Conservation (phyloP, 2,329 filamentous ascomycete genomes). For the Sclerotinia glacialis region DNA sequence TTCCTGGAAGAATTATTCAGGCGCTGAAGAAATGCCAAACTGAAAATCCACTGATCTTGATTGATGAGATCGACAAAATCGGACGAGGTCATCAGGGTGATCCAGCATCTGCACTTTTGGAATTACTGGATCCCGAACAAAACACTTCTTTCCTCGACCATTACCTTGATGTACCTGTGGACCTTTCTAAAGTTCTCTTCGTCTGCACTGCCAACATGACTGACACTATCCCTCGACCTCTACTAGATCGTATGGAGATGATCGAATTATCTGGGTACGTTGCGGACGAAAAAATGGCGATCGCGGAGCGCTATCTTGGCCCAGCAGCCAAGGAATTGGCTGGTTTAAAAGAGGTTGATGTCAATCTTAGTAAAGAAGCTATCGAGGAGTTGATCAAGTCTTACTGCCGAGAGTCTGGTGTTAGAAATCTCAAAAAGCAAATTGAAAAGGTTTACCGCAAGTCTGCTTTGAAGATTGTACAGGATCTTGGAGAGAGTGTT, state of each 20-base stretch:
- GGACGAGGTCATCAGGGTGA: constrained; percentile 95
- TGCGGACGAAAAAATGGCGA: constrained; percentile 97
- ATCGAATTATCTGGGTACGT: constrained; percentile 96
- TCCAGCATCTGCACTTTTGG: constrained; percentile 87
- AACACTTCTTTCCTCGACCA: constrained; percentile 97
- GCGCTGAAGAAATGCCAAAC: constrained; percentile 98
- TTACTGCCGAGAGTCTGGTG: constrained; percentile 95
- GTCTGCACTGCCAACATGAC: constrained; percentile 99
- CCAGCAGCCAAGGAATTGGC: constrained; percentile 93
- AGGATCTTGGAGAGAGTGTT: constrained; percentile 83
- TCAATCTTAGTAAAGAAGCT: constrained; percentile 79
- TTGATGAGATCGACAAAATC: constrained; percentile 98
- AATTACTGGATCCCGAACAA: constrained; percentile 93
- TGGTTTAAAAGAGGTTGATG: constrained; percentile 84
- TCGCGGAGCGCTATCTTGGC: constrained; percentile 87
- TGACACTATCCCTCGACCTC: constrained; percentile 90
- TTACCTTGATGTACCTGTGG: constrained; percentile 97
- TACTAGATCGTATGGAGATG: constrained; percentile 96
- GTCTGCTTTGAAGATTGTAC: constrained; percentile 93
- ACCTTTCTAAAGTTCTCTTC: constrained; percentile 95
- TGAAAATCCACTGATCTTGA: constrained; percentile 92
- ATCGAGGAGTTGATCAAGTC: constrained; percentile 98
- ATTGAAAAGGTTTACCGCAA: constrained; percentile 99
- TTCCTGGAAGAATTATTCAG: constrained; percentile 96
- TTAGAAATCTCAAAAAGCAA: constrained; percentile 97